phyloP scores from a whole-genome alignment of 768 basidiomycete genomes.

The Piloderma croceum region DNA sequence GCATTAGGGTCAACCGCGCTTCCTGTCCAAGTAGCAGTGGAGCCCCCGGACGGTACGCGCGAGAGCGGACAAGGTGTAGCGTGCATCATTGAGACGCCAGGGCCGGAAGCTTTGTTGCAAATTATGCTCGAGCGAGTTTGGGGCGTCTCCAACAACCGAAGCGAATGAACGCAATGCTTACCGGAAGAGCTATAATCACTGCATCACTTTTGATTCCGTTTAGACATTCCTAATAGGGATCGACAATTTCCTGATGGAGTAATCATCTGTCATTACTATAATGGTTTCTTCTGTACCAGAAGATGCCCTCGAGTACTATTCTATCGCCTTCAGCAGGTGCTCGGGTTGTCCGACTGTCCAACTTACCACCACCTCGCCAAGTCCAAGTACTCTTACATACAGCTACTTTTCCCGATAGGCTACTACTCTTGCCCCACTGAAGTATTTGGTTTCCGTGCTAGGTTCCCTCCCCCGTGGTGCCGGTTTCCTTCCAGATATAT shows the following conservation, averaged over 20 bases:
- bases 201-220: not conserved
- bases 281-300: not conserved
- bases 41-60: conserved; percentile 18
- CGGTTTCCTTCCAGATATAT: too few relatives aligned
- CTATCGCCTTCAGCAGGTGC: too few relatives aligned
- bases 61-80: conserved; percentile 31
- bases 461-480: too few relatives aligned
- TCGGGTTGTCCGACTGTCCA: too few relatives aligned
- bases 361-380: too few relatives aligned
- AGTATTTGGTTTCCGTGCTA: too few relatives aligned
- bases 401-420: too few relatives aligned
- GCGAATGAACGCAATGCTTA: too few relatives aligned
- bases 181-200: not conserved
- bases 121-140: conserved; percentile 54
- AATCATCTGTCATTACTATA: not conserved
- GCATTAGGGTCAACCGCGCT: conserved; percentile 46
- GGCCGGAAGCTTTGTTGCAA: conserved; percentile 42
- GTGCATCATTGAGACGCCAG: conserved; percentile 61
- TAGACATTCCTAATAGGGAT: not conserved
- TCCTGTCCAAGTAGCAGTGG: conserved; percentile 51
- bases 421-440: too few relatives aligned
- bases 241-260: not conserved
- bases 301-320: not conserved
- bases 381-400: too few relatives aligned
- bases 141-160: too few relatives aligned